Evolutionary conservation across 2,329 filamentous ascomycete species (phyloP).

Genomic region (Aspergillus felis): DNA sequence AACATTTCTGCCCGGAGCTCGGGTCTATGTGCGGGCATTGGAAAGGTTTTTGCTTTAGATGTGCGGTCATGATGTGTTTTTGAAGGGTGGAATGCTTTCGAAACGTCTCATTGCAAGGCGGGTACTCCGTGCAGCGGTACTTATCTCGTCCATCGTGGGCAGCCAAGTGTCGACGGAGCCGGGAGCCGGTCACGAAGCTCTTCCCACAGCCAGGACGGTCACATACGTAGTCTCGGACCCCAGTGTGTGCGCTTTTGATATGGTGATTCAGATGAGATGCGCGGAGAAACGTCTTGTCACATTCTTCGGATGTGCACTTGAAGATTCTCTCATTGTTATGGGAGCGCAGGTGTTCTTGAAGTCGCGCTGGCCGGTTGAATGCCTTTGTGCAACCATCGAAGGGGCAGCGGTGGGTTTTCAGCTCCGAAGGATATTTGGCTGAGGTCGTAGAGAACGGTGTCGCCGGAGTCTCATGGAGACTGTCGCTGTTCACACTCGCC

Average conservation of each 20-base stretch:
- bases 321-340: constrained; percentile 84
- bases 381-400: constrained; percentile 71
- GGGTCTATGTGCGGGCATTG: constrained; percentile 60
- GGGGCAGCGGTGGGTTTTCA: constrained; percentile 74
- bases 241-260: constrained; percentile 73
- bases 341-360: constrained; percentile 75
- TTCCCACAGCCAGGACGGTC: constrained; percentile 70
- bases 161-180: constrained; percentile 71
- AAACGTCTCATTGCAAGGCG: constrained; percentile 71
- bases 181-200: constrained; percentile 74
- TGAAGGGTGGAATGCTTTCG: constrained; percentile 83
- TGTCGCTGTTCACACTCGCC: constrained; percentile 25
- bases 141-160: constrained; percentile 74
- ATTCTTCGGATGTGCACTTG: constrained; percentile 64
- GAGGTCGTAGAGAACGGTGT: constrained; percentile 51
- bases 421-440: constrained; percentile 56
- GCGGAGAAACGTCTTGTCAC: constrained; percentile 80
- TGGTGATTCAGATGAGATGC: constrained; percentile 84
- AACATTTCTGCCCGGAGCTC: constrained; percentile 55
- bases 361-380: constrained; percentile 80
- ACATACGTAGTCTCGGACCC: constrained; percentile 68
- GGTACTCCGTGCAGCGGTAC: constrained; percentile 67
- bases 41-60: constrained; percentile 69
- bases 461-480: constrained; percentile 44
- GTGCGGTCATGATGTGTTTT: constrained; percentile 73